These are phyloP conservation scores for Rhynchosporium agropyri DNA, from an alignment of 2,329 filamentous ascomycete species.

Conservation along the genomic window DNA sequence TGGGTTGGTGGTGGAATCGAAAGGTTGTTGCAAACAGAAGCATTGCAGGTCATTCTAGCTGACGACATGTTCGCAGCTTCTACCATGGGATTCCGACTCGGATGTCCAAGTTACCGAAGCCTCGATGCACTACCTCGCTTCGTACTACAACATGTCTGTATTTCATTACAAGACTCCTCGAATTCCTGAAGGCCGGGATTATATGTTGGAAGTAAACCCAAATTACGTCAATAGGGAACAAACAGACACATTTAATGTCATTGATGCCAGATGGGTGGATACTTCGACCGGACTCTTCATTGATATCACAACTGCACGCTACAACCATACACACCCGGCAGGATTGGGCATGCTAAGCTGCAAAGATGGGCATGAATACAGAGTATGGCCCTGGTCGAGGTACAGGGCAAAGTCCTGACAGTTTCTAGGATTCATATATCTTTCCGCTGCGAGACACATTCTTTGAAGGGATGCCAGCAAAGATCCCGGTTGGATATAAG, in stretches of 20 bases:
- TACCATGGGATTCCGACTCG: conserved; percentile 83
- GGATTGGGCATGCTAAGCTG: conserved; percentile 52
- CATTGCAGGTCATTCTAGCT: background rate
- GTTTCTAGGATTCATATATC: conserved; percentile 55
- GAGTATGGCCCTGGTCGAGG: conserved; percentile 41
- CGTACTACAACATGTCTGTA: conserved; percentile 50
- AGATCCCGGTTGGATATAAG: conserved; percentile 65
- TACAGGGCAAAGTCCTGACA: conserved; percentile 17
- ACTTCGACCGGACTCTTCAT: conserved; percentile 75
- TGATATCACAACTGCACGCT: conserved; percentile 76
- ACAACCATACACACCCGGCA: conserved; percentile 45
- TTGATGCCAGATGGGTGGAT: conserved; percentile 85
- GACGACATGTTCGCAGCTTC: conserved; percentile 47
- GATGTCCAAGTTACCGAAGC: conserved; percentile 59
- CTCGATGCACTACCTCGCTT: conserved; percentile 56
- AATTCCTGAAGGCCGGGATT: conserved; percentile 51
- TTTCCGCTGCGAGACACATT: conserved; percentile 70
- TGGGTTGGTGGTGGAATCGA: conserved; percentile 87
- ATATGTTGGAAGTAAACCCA: conserved; percentile 78
- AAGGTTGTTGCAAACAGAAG: conserved; percentile 32
- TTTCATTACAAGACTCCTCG: conserved; percentile 42
- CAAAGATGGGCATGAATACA: conserved; percentile 55
- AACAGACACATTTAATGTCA: conserved; percentile 73
- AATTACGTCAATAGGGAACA: conserved; percentile 64
- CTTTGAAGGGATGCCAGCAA: conserved; percentile 67